A percentile compares a stretch with the other conserved stretches of the same genome.
Evolutionary conservation across 768 basidiomycete species (phyloP).

Genomic region (Galerina sulciceps): DNA sequence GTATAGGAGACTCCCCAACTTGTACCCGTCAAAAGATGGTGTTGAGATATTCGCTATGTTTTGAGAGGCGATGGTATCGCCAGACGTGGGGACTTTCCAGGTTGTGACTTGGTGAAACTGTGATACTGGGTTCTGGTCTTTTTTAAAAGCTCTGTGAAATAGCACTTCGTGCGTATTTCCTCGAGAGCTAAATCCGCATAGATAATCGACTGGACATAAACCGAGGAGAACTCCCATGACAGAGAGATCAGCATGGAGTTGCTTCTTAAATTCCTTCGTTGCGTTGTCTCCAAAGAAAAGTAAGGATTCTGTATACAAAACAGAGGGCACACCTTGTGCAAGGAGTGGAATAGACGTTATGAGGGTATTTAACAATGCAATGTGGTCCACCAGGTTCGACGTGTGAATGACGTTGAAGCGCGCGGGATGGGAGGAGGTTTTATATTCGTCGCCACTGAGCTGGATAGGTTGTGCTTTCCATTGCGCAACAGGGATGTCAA

Average conservation of each 20-base stretch:
- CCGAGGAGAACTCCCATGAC: slow-evolving; percentile 38
- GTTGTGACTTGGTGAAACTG: slow-evolving; percentile 41
- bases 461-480: slow-evolving; percentile 28
- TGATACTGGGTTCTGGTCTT: neutral
- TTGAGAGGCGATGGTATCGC: no score
- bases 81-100: slow-evolving; percentile 35
- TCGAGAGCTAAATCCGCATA: slow-evolving; percentile 37
- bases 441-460: slow-evolving; percentile 32
- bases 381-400: slow-evolving; percentile 41
- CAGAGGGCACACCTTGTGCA: slow-evolving; percentile 17
- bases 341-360: slow-evolving; percentile 34
- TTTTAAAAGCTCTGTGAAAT: neutral
- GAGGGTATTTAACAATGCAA: slow-evolving; percentile 44
- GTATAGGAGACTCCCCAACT: no score
- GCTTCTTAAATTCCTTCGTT: slow-evolving; percentile 33
- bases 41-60: no score
- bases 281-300: slow-evolving; percentile 26
- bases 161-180: slow-evolving; percentile 42
- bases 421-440: slow-evolving; percentile 17
- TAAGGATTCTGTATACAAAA: slow-evolving; percentile 39
- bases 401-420: slow-evolving; percentile 44
- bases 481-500: slow-evolving; percentile 26
- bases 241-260: slow-evolving; percentile 35
- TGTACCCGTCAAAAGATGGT: no score
- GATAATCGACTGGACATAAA: slow-evolving; percentile 34